Conservation (phyloP, 441 rosid genomes). For the Pelargonium myrrhifolium region DNA sequence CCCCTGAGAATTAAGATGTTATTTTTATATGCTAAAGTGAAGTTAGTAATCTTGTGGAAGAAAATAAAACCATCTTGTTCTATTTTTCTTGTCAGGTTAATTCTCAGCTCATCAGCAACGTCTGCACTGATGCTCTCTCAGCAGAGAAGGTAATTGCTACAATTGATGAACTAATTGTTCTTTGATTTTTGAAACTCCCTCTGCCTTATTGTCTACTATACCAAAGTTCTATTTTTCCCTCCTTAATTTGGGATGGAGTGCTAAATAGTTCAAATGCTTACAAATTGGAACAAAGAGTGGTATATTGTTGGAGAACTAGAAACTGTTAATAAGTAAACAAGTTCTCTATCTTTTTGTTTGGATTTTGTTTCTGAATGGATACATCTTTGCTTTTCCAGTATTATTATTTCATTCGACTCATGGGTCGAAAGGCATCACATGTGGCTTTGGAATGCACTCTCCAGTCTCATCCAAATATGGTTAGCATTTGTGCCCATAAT, state of each 20-base stretch:
- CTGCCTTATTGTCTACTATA: neutral
- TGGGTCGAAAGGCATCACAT: slow-evolving; percentile 97
- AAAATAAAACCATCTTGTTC: neutral
- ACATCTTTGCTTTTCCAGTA: slow-evolving; percentile 41
- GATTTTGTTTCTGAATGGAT: neutral
- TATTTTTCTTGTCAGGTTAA: slow-evolving; percentile 48
- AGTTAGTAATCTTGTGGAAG: neutral
- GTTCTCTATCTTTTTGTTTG: neutral
- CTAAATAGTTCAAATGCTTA: neutral
- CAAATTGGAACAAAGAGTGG: neutral
- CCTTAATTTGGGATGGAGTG: neutral
- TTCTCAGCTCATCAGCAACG: slow-evolving; percentile 96
- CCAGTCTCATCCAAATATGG: slow-evolving; percentile 98
- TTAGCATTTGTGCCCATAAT: slow-evolving; percentile 22
- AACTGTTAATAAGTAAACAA: neutral
- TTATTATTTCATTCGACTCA: slow-evolving; percentile 90
- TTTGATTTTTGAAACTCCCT: neutral
- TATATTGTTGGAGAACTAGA: neutral
- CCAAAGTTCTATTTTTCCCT: neutral
- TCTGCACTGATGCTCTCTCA: slow-evolving; percentile 95
- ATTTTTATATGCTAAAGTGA: neutral
- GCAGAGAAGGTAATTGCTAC: slow-evolving; percentile 76
- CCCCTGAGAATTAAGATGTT: neutral
- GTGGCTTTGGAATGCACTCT: slow-evolving; percentile 98
- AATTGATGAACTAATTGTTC: neutral